Base-by-base conservation (phyloP, 2,329 filamentous ascomycete genomes). In the Lachnum nothofagi region DNA sequence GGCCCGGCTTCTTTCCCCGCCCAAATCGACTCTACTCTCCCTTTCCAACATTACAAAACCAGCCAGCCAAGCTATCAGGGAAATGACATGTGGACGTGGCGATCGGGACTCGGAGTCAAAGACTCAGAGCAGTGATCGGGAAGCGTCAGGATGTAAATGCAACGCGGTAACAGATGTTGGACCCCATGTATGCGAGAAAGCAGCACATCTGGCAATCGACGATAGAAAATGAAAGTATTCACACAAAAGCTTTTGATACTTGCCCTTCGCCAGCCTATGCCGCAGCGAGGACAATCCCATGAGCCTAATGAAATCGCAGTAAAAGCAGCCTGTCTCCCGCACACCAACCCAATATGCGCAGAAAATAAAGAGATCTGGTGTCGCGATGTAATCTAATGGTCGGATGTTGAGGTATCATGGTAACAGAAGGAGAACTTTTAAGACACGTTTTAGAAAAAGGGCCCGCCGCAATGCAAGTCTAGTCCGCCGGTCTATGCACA, bases 371-470 rank as follows among this genome's bases (percentile, higher is more conserved):
- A 65, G 56, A 63, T 65, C 62, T 65, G 58, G 53, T 57, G 55
- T 57, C 49, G 54, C 57, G 60, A 60, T 63, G 57, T 60, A 63
- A 59, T 66, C 63, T 65, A 65, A 63, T 51, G 54, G 55, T 56
- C 54, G 56, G n/a, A 61, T 58, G 58, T 49, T 58, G 63, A 71
- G 70, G 70, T 72, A 72, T 72, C 70, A 72, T 70, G 62, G 63
- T 59, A 65, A 58, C 57, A 63, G 65, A 63, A 61, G 60, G 62
- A 64, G 63, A 71, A 71, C 67, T 71, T 72, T 72, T 72, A 61
- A 65, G 63, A 70, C 68, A 70, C 67, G 64, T 70, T 61, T 60
- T 57, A 53, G 57, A 63, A 60, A 60, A 65, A 65, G 60, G 55
- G 51, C 64, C 65, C 60, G 56, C 65, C 66, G 64, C 66, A 70